Evolutionary conservation across 768 basidiomycete genomes (phyloP).

Genomic region (Boletus tylopilopsis): DNA sequence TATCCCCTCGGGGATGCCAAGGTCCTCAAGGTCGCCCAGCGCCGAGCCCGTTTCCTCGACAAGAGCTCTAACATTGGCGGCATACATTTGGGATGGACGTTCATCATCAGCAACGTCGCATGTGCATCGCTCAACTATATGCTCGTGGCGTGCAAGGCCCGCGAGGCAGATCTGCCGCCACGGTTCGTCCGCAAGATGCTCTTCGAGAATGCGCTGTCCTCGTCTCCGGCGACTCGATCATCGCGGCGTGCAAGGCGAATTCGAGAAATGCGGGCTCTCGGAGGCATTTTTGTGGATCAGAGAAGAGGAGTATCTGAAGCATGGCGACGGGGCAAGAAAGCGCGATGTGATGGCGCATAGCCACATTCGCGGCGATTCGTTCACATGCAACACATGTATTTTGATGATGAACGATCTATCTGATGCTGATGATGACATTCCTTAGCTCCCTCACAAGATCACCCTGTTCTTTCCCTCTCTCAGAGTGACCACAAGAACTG

Average conservation of each 20-base stretch:
- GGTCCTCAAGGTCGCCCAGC: slow-evolving; percentile 70
- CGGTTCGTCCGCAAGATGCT: slow-evolving; percentile 77
- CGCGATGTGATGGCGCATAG: too few species aligned
- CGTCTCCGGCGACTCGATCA: slow-evolving; percentile 66
- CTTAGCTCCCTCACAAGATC: too few species aligned
- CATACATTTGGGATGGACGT: slow-evolving; percentile 82
- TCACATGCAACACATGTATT: slow-evolving; percentile 26
- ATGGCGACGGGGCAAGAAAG: slow-evolving; percentile 23
- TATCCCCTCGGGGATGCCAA: slow-evolving; percentile 72
- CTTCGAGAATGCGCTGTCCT: slow-evolving; percentile 70
- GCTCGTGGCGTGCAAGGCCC: slow-evolving; percentile 74
- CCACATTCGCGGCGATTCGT: slow-evolving; percentile 25
- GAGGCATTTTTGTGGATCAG: slow-evolving; percentile 81
- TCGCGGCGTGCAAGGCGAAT: slow-evolving; percentile 84
- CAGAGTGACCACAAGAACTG: too few species aligned
- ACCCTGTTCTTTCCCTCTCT: too few species aligned
- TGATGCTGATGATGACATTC: too few species aligned
- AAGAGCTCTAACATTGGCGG: slow-evolving; percentile 81
- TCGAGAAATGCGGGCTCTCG: slow-evolving; percentile 81
- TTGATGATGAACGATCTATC: too few species aligned
- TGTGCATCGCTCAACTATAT: slow-evolving; percentile 66
- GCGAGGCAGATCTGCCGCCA: slow-evolving; percentile 61
- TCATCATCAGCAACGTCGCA: slow-evolving; percentile 67
- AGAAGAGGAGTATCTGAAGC: slow-evolving; percentile 66
- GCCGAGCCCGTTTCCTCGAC: slow-evolving; percentile 81